Conservation (phyloP, 257 asterid species). For the Lycium barbarum region DNA sequence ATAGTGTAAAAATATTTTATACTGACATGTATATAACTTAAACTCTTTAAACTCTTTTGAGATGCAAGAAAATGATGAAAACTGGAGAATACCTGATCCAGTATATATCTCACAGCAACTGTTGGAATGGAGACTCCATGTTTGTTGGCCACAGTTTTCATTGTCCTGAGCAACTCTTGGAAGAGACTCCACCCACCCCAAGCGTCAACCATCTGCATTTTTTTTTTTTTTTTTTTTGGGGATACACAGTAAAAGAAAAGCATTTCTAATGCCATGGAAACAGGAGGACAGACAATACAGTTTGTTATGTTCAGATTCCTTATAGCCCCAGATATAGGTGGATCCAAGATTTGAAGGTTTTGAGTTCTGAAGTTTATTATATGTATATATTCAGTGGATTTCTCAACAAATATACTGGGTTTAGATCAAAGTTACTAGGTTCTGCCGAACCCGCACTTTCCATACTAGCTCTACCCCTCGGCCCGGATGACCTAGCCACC, state of each 20-base stretch:
- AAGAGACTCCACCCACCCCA: slow-evolving; percentile 99
- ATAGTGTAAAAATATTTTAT: neutral
- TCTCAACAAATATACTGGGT: neutral
- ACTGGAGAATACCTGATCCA: slow-evolving; percentile 69
- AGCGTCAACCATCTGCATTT: slow-evolving; percentile 90
- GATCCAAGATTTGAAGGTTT: neutral
- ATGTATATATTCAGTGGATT: neutral
- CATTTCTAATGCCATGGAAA: neutral
- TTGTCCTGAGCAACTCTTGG: slow-evolving; percentile 73
- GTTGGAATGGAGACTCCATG: slow-evolving; percentile 85
- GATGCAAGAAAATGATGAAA: neutral
- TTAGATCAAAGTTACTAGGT: no score
- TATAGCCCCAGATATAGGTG: neutral
- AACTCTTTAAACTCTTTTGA: neutral
- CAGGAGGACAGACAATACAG: neutral
- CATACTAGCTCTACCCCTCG: neutral
- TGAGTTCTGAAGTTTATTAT: neutral
- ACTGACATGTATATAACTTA: neutral
- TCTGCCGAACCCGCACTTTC: neutral
- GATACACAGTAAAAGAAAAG: neutral
- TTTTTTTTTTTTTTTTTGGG: neutral
- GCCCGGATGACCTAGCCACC: no score
- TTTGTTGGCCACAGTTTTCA: slow-evolving; percentile 73
- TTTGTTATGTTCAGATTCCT: neutral
- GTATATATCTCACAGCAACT: slow-evolving; percentile 81